These are phyloP conservation scores for Ophiostoma montium DNA, from an alignment of 2,329 filamentous ascomycete species.

Conservation along the genomic window DNA sequence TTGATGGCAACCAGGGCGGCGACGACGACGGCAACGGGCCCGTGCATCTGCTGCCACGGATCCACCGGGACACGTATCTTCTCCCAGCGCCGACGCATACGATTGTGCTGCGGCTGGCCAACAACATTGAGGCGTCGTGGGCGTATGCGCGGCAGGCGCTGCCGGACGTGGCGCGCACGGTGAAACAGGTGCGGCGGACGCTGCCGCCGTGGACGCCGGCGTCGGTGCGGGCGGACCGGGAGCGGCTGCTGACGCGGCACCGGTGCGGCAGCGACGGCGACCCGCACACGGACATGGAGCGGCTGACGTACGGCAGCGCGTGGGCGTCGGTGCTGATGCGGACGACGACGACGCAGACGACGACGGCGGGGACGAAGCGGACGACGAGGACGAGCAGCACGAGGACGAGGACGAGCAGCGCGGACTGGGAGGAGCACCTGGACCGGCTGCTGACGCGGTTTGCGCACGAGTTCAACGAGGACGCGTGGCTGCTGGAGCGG, in stretches of 20 bases:
- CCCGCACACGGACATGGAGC: slow-evolving; percentile 38
- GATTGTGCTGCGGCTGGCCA: slow-evolving; percentile 60
- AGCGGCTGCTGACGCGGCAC: background rate
- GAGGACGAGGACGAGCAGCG: too few relatives aligned
- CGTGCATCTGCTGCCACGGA: background rate
- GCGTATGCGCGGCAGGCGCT: slow-evolving; percentile 25
- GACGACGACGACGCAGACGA: slow-evolving; percentile 27
- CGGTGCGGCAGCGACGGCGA: slow-evolving; percentile 26
- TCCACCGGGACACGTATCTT: slow-evolving; percentile 37
- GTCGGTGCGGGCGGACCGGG: background rate
- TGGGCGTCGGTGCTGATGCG: slow-evolving; percentile 54
- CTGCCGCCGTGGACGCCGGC: background rate
- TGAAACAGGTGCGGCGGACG: background rate
- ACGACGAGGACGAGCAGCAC: slow-evolving; percentile 28
- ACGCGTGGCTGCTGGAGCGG: slow-evolving; percentile 55
- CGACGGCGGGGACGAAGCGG: slow-evolving; percentile 47
- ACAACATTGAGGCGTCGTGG: slow-evolving; percentile 67
- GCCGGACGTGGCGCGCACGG: background rate
- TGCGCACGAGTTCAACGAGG: slow-evolving; percentile 52
- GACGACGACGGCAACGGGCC: too few relatives aligned
- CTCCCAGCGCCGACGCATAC: slow-evolving; percentile 48
- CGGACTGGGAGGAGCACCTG: slow-evolving; percentile 46
- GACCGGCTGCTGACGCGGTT: slow-evolving; percentile 51
- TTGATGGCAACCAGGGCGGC: too few relatives aligned
- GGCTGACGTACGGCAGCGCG: slow-evolving; percentile 55